Base-by-base conservation (phyloP, 371 early-diverging fungal species). In the Mortierella sp. region DNA sequence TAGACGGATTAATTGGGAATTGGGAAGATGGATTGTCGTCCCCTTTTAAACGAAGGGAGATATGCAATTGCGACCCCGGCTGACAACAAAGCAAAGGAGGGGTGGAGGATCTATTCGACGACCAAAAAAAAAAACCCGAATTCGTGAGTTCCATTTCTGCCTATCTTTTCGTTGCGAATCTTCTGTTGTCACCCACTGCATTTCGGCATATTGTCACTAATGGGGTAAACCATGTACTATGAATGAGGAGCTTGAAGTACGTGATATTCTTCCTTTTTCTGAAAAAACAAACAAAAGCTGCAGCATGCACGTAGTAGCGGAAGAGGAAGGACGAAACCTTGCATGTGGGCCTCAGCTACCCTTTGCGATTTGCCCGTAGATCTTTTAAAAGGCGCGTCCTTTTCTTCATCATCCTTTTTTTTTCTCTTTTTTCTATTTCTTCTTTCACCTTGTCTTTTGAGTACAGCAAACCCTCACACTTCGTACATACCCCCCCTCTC, bases 1-100 rank as follows among this genome's bases (percentile, higher is more conserved):
- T 60, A 60, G 68, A 31, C 63, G n/a, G 80, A 47, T 72, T 72
- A 45, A 38, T 72, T 68, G 68, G 77, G 81, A 76, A 76, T 76
- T 73, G 44, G 76, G 75, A 80, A 72, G 76, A 52, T 60, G 68
- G 44, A 80, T 70, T 71, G 42, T 74, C 70, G 21, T 34, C 28
- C 57, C 73, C 55, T 48, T 31, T 74, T 70, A 44, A 50, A 70
- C 50, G 57, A 65, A 50, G 6, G n/a, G 47, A 8, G 34, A 63
- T 63, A 68, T 68, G 68, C 68, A 16, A 72, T 45, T 28, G 72
- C 45, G 72, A 72, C 47, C 26, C 21, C 45, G 72, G 28, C 47
- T 28, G 26, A 45, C 47, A 71, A 47, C n/a, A 48, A 47, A 26
- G 31, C 31, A 11, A 47, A 28, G 47, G 68, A 24, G 44, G 55